These are phyloP conservation scores for Linnemannia zychae DNA, from an alignment of 192 early-diverging fungal genomes.

Conservation along the genomic window DNA sequence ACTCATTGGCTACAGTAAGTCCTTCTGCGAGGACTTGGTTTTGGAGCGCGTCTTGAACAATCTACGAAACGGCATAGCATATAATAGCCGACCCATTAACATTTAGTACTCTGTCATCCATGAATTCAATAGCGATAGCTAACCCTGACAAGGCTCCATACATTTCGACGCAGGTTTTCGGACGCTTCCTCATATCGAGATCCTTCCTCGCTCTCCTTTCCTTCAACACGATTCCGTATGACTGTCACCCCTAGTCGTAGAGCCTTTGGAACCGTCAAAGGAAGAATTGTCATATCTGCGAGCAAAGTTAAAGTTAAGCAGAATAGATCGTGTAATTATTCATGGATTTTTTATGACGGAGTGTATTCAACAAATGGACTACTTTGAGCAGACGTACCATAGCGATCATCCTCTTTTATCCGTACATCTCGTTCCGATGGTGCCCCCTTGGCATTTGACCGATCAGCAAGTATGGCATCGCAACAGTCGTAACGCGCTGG, in stretches of 20 bases:
- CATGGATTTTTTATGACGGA: not conserved
- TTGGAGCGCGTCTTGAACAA: conserved; percentile 26
- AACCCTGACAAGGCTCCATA: not conserved
- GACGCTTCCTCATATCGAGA: conserved; percentile 29
- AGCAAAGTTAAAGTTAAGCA: not conserved
- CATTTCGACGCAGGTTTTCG: conserved; percentile 31
- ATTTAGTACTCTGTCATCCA: not conserved
- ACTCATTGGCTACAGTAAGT: conserved; percentile 14
- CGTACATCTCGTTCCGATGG: not conserved
- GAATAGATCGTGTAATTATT: not conserved
- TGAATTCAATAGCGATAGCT: not conserved
- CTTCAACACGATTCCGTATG: not conserved
- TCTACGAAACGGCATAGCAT: not conserved
- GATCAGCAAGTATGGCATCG: conserved; percentile 32
- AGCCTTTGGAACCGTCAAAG: conserved; percentile 10
- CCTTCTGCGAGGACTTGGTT: conserved; percentile 21
- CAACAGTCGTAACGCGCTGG: conserved; percentile 38
- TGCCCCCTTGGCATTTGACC: conserved; percentile 2
- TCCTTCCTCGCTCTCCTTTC: not conserved
- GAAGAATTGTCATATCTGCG: conserved; percentile 11
- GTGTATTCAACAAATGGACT: too few species aligned
- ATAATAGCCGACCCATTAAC: not conserved
- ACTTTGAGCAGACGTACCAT: not conserved
- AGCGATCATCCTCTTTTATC: conserved; percentile 7
- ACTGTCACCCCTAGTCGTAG: conserved; percentile 12